A percentile compares a stretch with the other conserved stretches of the same genome.
Conservation (phyloP, 495 filamentous ascomycete species). For the Neurospora sp. region DNA sequence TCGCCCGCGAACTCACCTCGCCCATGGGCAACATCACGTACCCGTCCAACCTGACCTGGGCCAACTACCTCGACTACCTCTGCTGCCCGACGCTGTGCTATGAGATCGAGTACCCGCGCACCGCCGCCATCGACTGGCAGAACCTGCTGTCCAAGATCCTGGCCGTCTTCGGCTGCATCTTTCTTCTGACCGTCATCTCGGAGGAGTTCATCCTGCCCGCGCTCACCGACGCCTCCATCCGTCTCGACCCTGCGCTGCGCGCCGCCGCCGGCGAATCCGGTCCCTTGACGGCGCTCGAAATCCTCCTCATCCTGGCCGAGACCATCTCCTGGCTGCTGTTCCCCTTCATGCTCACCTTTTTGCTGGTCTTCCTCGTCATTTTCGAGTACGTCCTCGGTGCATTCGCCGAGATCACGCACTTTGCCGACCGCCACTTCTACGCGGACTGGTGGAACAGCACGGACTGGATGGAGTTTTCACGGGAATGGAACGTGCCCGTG, state of each 20-base stretch:
- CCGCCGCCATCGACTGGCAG: slow-evolving; percentile 59
- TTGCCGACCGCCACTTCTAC: slow-evolving; percentile 93
- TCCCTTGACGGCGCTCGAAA: slow-evolving; percentile 46
- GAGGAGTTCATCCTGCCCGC: slow-evolving; percentile 96
- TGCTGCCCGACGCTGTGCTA: slow-evolving; percentile 95
- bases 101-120: slow-evolving; percentile 92
- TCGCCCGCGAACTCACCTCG: slow-evolving; percentile 83
- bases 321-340: slow-evolving; percentile 91
- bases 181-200: slow-evolving; percentile 78
- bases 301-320: slow-evolving; percentile 71
- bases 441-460: slow-evolving; percentile 91
- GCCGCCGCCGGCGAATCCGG: slow-evolving; percentile 20
- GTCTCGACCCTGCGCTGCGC: slow-evolving; percentile 41
- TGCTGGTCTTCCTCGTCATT: slow-evolving; percentile 92
- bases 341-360: slow-evolving; percentile 93
- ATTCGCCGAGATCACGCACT: slow-evolving; percentile 89
- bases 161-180: slow-evolving; percentile 95
- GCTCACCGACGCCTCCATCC: slow-evolving; percentile 60
- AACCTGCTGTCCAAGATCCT: slow-evolving; percentile 74
- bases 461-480: slow-evolving; percentile 90
- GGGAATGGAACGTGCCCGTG: slow-evolving; percentile 98
- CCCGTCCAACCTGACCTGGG: slow-evolving; percentile 71
- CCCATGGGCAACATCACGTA: slow-evolving; percentile 85
- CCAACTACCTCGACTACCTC: slow-evolving; percentile 79
- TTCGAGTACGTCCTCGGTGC: slow-evolving; percentile 95